These are phyloP conservation scores for Intubia oerlemansii DNA, from an alignment of 2,329 filamentous ascomycete species.

Conservation along the genomic window DNA sequence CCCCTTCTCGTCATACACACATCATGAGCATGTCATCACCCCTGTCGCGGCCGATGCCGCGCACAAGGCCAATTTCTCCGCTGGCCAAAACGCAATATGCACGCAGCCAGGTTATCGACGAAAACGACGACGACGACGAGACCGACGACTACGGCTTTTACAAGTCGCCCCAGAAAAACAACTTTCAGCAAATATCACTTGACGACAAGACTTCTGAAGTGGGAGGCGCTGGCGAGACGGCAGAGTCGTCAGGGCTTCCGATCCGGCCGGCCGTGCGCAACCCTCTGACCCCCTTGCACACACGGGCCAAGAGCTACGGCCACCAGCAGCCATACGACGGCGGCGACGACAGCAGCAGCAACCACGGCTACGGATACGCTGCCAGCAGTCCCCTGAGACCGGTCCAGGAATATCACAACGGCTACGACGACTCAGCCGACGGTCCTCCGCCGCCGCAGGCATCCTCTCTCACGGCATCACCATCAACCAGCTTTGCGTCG, in stretches of 20 bases:
- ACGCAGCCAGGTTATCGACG: too few relatives aligned
- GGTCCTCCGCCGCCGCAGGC: constrained; percentile 3
- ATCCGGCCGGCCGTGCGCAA: too few relatives aligned
- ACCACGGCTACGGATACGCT: constrained; percentile 5
- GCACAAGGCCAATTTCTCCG: constrained; percentile 2
- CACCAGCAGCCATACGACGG: background rate
- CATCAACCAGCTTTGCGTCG: constrained; percentile 4
- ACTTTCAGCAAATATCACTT: too few relatives aligned
- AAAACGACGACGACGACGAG: background rate
- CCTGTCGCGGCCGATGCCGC: constrained; percentile 5
- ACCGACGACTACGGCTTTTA: too few relatives aligned
- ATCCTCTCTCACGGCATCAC: background rate
- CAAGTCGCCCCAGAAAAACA: too few relatives aligned
- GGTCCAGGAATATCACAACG: constrained; percentile 15
- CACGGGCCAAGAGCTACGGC: constrained; percentile 3
- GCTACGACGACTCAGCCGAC: constrained; percentile 11
- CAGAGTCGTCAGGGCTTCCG: too few relatives aligned
- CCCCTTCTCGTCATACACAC: background rate
- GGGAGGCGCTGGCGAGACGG: too few relatives aligned
- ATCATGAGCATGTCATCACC: constrained; percentile 4
- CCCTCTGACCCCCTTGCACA: too few relatives aligned
- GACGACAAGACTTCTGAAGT: too few relatives aligned
- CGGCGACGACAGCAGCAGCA: constrained; percentile 3
- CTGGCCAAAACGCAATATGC: constrained; percentile 1
- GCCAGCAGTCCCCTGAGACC: constrained; percentile 6